Percentiles rank a stretch among this genome's conserved stretches.
These are phyloP conservation scores for Mentha longifolia DNA, from an alignment of 257 asterid species.

Conservation along the genomic window DNA sequence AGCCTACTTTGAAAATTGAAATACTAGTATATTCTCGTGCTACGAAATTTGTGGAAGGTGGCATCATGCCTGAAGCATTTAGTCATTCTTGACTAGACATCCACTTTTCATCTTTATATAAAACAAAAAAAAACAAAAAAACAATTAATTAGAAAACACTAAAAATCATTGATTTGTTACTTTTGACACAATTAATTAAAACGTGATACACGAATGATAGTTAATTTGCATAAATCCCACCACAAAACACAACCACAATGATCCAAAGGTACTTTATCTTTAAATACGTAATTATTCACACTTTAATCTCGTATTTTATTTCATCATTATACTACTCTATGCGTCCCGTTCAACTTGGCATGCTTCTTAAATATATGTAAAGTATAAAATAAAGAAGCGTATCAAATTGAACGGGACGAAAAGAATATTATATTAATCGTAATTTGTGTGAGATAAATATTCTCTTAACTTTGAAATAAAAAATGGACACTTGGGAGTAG, in stretches of 20 bases:
- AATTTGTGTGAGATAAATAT: too few relatives aligned
- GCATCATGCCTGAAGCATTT: too few relatives aligned
- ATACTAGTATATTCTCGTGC: neutral
- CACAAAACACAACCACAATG: neutral
- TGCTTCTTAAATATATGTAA: too few relatives aligned
- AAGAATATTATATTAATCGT: too few relatives aligned
- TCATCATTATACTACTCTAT: too few relatives aligned
- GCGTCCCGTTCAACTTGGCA: too few relatives aligned
- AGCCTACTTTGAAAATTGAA: too few relatives aligned
- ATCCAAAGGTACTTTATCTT: neutral
- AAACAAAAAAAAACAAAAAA: too few relatives aligned
- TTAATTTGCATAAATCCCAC: too few relatives aligned
- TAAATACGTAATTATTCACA: neutral
- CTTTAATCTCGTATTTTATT: neutral
- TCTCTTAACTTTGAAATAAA: neutral
- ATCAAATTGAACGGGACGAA: too few relatives aligned
- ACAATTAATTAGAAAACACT: neutral
- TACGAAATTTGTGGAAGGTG: too few relatives aligned
- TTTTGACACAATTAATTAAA: neutral
- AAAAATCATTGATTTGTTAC: neutral
- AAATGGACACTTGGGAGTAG: slow-evolving; percentile 1
- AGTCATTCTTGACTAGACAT: neutral
- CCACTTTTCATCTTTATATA: neutral
- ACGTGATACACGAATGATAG: neutral
- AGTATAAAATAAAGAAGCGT: too few relatives aligned